Conservation (phyloP, 2,329 filamentous ascomycete species). For the Rhinocladiella similis region DNA sequence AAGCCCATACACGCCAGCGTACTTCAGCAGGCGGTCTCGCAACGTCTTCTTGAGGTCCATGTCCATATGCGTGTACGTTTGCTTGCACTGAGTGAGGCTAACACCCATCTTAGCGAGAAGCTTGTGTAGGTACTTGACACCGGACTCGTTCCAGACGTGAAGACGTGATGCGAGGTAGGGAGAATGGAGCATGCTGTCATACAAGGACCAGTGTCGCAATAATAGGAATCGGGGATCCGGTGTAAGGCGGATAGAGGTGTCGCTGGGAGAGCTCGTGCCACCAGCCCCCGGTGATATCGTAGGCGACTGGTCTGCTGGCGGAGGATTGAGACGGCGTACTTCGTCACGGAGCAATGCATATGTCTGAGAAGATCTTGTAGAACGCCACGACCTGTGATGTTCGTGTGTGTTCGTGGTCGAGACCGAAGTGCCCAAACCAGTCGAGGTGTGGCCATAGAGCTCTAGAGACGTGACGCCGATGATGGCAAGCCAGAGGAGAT, state of each 20-base stretch:
- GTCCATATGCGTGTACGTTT: slow-evolving; percentile 97
- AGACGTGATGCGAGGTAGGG: slow-evolving; percentile 89
- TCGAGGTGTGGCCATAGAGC: slow-evolving; percentile 81
- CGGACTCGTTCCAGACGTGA: slow-evolving; percentile 91
- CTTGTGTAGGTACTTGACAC: slow-evolving; percentile 86
- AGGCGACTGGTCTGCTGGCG: slow-evolving; percentile 53
- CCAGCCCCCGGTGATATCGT: slow-evolving; percentile 17
- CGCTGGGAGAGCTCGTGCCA: slow-evolving; percentile 75
- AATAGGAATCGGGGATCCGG: slow-evolving; percentile 92
- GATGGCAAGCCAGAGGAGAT: slow-evolving; percentile 91
- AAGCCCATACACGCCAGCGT: slow-evolving; percentile 88
- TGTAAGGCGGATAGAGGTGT: slow-evolving; percentile 86
- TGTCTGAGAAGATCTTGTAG: slow-evolving; percentile 71
- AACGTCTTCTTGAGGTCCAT: slow-evolving; percentile 91
- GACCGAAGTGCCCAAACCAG: slow-evolving; percentile 61
- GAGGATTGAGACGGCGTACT: slow-evolving; percentile 85
- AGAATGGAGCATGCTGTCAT: slow-evolving; percentile 97
- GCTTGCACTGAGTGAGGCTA: slow-evolving; percentile 87
- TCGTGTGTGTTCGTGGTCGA: slow-evolving; percentile 51
- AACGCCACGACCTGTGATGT: slow-evolving; percentile 28
- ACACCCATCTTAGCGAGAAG: slow-evolving; percentile 98
- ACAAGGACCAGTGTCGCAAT: slow-evolving; percentile 93
- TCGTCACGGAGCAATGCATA: slow-evolving; percentile 87
- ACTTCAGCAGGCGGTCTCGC: slow-evolving; percentile 81
- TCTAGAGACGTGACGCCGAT: slow-evolving; percentile 94